Evolutionary conservation across 495 filamentous ascomycete species (phyloP).

Genomic region (Trypethelium eluteriae): DNA sequence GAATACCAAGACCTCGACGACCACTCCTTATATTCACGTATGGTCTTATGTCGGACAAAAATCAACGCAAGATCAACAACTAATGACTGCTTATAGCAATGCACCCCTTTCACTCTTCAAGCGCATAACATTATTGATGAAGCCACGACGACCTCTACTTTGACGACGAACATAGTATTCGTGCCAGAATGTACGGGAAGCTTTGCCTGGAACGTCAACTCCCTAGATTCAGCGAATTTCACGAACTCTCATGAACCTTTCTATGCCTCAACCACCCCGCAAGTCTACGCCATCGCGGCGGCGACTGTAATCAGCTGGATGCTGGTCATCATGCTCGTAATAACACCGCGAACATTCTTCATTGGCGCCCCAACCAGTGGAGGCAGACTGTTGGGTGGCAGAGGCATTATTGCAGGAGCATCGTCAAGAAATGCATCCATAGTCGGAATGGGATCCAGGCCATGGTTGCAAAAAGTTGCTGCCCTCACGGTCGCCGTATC

Average conservation of each 20-base stretch:
- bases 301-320: constrained; percentile 89
- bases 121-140: constrained; percentile 32
- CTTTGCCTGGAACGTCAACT: constrained; percentile 20
- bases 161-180: constrained; percentile 35
- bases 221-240: constrained; percentile 19
- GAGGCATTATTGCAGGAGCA: constrained; percentile 75
- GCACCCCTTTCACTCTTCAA: constrained; percentile 38
- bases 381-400: constrained; percentile 46
- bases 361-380: constrained; percentile 48
- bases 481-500: constrained; percentile 85
- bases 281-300: constrained; percentile 83
- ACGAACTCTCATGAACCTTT: constrained; percentile 72
- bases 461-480: constrained; percentile 93
- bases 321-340: constrained; percentile 87
- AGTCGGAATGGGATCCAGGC: constrained; percentile 80
- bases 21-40: background rate
- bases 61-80: background rate
- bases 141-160: constrained; percentile 30
- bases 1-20: background rate
- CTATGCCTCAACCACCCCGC: constrained; percentile 83
- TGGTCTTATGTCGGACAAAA: background rate
- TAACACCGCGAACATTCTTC: constrained; percentile 83
- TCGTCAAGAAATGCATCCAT: constrained; percentile 56
- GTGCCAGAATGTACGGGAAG: constrained; percentile 35
- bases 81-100: constrained; percentile 29